Evolutionary conservation across 1,284 basidiomycete genomes (phyloP).

Genomic region (Ustilago loliicola): DNA sequence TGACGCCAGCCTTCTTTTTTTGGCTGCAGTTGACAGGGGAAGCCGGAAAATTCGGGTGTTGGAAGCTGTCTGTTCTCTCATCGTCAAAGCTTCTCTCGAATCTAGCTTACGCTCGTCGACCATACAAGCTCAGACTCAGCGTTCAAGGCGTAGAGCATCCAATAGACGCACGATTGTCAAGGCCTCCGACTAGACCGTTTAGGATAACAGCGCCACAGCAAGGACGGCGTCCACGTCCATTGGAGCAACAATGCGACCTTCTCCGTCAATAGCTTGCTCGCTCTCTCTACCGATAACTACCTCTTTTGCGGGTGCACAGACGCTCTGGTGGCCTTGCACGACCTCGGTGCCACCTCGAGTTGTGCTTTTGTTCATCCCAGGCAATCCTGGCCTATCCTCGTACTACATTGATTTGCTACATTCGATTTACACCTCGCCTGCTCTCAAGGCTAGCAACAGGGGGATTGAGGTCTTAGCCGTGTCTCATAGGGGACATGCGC

Average conservation of each 20-base stretch:
- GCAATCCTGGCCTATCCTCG: conserved; percentile 57
- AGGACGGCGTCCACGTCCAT: no score
- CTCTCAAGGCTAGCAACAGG: background rate
- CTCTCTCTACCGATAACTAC: conserved; percentile 42
- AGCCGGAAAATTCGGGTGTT: background rate
- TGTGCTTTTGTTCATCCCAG: conserved; percentile 59
- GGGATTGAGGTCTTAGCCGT: conserved; percentile 56
- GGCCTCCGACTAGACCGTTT: no score
- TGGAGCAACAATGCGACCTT: no score
- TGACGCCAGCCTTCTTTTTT: conserved; percentile 1
- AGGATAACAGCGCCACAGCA: no score
- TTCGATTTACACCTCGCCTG: conserved; percentile 26
- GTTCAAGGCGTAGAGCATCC: no score
- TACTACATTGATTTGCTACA: conserved; percentile 61
- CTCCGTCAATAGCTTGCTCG: conserved; percentile 26
- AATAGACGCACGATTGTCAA: no score
- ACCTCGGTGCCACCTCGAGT: conserved; percentile 25
- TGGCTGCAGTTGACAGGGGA: background rate
- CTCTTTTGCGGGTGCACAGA: conserved; percentile 45
- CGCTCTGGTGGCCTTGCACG: conserved; percentile 50
- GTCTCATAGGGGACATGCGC: conserved; percentile 58
- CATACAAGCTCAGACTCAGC: background rate
- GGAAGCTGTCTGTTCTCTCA: background rate
- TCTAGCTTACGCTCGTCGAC: no score
- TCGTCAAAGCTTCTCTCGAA: background rate